Conservation (phyloP, 2,329 filamentous ascomycete genomes). For the Herpomyces periplanetae region DNA sequence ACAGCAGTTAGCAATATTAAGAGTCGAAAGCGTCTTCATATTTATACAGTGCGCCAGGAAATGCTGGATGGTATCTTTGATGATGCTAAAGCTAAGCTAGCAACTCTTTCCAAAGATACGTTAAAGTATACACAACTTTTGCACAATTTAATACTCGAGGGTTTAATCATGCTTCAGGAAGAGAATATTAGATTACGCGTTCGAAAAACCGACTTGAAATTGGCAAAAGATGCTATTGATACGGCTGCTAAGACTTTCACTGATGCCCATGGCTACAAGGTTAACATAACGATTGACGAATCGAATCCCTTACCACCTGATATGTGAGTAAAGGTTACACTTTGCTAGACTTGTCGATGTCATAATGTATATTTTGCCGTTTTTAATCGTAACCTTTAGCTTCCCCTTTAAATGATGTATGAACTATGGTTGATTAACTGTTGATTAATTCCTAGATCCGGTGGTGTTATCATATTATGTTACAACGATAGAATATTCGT, state of each 20-base stretch:
- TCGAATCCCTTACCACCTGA: conserved; percentile 35
- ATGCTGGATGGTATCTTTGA: conserved; percentile 69
- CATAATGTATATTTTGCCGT: conserved; percentile 1
- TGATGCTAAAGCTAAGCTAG: conserved; percentile 28
- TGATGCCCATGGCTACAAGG: conserved; percentile 23
- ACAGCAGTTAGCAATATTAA: conserved; percentile 81
- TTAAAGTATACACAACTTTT: conserved; percentile 32
- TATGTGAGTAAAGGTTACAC: conserved; percentile 21
- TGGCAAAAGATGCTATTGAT: conserved; percentile 36
- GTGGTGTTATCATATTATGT: conserved; percentile 42
- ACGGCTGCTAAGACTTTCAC: conserved; percentile 48
- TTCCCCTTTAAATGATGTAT: neutral
- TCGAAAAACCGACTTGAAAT: conserved; percentile 34
- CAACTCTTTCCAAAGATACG: conserved; percentile 22
- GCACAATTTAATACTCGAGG: conserved; percentile 51
- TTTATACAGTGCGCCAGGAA: conserved; percentile 55
- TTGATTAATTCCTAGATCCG: conserved; percentile 17
- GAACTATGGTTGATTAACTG: conserved; percentile 1
- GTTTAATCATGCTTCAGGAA: conserved; percentile 57
- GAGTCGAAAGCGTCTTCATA: conserved; percentile 74
- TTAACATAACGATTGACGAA: conserved; percentile 32
- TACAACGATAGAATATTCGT: conserved; percentile 78
- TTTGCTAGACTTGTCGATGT: conserved; percentile 1
- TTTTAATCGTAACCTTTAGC: conserved; percentile 2
- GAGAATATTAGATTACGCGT: conserved; percentile 29